Conservation (phyloP, 331 rosid genomes). For the Pyrus hybrid region DNA sequence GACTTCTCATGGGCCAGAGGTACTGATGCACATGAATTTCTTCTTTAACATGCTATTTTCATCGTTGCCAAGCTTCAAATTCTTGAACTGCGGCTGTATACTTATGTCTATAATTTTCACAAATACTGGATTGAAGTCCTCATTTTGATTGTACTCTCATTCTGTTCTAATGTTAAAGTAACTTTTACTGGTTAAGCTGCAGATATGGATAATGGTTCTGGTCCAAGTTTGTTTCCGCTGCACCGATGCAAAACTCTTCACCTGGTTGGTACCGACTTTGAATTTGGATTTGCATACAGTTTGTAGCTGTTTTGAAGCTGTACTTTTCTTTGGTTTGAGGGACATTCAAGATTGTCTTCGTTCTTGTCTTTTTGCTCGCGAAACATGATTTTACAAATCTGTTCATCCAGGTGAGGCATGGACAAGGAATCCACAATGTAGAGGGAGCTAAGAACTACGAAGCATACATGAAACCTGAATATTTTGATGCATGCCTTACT, state of each 20-base stretch:
- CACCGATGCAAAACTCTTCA: too few species aligned
- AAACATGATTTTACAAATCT: conserved; percentile 23
- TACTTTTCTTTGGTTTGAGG: conserved; percentile 7
- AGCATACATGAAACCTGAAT: conserved; percentile 33
- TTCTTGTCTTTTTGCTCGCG: conserved; percentile 11
- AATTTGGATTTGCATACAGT: background rate
- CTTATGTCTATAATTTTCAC: background rate
- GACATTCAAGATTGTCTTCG: conserved; percentile 18
- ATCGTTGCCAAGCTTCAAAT: background rate
- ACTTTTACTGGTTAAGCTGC: background rate
- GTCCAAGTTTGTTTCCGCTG: conserved; percentile 27
- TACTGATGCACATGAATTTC: background rate
- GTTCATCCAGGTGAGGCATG: conserved; percentile 43
- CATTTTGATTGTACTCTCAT: background rate
- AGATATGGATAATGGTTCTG: conserved; percentile 35
- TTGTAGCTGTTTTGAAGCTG: conserved; percentile 12
- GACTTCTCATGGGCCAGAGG: background rate
- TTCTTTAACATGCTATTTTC: background rate
- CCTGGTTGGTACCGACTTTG: conserved; percentile 20
- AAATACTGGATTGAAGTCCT: background rate
- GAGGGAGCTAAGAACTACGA: conserved; percentile 41
- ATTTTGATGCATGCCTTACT: conserved; percentile 37
- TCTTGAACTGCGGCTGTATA: background rate
- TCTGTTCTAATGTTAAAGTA: background rate
- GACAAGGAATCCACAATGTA: conserved; percentile 45